Percentiles rank a stretch among this genome's conserved stretches.
These are phyloP conservation scores for Cystobasidium slooffiae DNA, from an alignment of 1,284 basidiomycete genomes.

Conservation along the genomic window DNA sequence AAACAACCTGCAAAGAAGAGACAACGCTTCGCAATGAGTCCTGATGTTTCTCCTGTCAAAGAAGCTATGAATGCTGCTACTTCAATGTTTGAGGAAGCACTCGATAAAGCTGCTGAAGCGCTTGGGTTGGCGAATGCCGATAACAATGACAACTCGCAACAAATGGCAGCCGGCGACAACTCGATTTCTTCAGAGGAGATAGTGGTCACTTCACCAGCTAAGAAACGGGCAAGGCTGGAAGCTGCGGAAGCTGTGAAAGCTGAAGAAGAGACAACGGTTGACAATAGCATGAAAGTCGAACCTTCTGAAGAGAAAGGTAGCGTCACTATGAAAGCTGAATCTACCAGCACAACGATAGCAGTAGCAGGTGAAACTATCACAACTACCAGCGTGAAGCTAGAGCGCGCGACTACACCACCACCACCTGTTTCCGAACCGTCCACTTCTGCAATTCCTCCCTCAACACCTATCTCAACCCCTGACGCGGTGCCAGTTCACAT, in stretches of 20 bases:
- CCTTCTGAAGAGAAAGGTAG: not conserved
- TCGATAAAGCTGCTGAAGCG: conserved; percentile 3
- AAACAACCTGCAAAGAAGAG: conserved; percentile 24
- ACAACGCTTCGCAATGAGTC: conserved; percentile 37
- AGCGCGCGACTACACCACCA: conserved; percentile 3
- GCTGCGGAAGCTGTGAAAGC: not conserved
- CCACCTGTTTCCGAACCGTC: not conserved
- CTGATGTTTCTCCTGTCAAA: conserved; percentile 34
- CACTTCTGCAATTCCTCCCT: not conserved
- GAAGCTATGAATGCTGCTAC: not conserved
- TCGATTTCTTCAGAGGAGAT: conserved; percentile 5
- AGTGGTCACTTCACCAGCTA: conserved; percentile 20
- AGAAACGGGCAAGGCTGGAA: conserved; percentile 13
- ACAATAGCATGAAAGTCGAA: not conserved
- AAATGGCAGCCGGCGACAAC: not conserved
- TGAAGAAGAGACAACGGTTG: not conserved
- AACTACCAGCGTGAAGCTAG: conserved; percentile 9
- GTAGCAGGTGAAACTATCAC: conserved; percentile 1
- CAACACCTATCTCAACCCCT: conserved; percentile 11
- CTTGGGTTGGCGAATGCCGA: not conserved
- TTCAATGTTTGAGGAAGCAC: conserved; percentile 11
- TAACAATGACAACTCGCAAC: conserved; percentile 1
- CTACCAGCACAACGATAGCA: not conserved
- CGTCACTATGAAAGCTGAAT: not conserved
- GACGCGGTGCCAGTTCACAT: conserved; percentile 6